A percentile compares a stretch with the other conserved stretches of the same genome.
These are phyloP conservation scores for Alternaria angustiovoidea DNA, from an alignment of 2,329 filamentous ascomycete genomes.

Conservation along the genomic window DNA sequence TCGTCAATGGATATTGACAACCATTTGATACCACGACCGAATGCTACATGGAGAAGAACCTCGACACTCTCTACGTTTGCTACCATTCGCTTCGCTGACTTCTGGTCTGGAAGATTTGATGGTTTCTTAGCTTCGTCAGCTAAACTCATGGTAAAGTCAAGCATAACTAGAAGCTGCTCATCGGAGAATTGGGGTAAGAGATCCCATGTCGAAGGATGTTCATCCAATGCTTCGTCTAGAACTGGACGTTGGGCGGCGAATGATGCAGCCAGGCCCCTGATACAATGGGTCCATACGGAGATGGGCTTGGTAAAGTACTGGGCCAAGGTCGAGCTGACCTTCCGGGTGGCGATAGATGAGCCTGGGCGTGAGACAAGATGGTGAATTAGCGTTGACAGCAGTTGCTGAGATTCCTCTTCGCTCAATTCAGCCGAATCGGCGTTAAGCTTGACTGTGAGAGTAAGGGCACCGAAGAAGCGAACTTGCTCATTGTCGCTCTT, in stretches of 20 bases:
- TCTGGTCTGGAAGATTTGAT: constrained; percentile 65
- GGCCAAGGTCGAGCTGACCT: constrained; percentile 78
- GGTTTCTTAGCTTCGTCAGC: constrained; percentile 74
- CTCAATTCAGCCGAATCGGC: constrained; percentile 70
- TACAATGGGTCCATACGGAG: constrained; percentile 69
- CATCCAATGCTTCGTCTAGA: constrained; percentile 59
- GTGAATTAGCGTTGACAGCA: constrained; percentile 48
- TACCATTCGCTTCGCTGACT: constrained; percentile 62
- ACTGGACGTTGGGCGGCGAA: constrained; percentile 59
- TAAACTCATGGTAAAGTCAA: constrained; percentile 71
- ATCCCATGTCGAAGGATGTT: constrained; percentile 54
- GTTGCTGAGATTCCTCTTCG: constrained; percentile 46
- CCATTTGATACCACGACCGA: constrained; percentile 48
- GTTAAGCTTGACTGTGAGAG: constrained; percentile 93
- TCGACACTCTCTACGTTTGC: constrained; percentile 62
- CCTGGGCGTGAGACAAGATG: constrained; percentile 47
- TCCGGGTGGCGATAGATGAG: constrained; percentile 71
- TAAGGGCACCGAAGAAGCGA: constrained; percentile 91
- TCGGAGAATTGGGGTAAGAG: constrained; percentile 59
- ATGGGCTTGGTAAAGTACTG: constrained; percentile 79
- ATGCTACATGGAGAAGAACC: constrained; percentile 55
- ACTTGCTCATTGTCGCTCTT: constrained; percentile 74
- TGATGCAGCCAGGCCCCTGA: constrained; percentile 70
- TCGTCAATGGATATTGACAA: constrained; percentile 37
- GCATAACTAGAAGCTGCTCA: constrained; percentile 63